phyloP scores from a whole-genome alignment of 495 filamentous ascomycete species.

The Talaromyces stipitatus region DNA sequence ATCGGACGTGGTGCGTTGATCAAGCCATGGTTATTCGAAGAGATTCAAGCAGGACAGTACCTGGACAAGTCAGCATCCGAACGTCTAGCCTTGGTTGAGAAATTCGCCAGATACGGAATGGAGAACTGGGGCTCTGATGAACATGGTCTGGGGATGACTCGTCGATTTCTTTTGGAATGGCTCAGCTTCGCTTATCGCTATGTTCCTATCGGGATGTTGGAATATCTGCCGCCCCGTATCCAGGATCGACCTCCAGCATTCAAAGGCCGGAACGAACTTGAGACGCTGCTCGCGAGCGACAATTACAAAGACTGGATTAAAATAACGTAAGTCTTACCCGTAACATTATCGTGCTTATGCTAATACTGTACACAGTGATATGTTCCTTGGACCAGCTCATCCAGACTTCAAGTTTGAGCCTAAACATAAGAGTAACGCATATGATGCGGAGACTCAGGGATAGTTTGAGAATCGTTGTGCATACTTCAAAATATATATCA shows the following conservation, averaged over 20 bases:
- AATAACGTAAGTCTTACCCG: slow-evolving; percentile 64
- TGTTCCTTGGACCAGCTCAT: slow-evolving; percentile 92
- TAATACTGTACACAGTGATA: slow-evolving; percentile 56
- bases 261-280: slow-evolving; percentile 77
- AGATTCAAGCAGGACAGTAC: slow-evolving; percentile 86
- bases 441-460: slow-evolving; percentile 56
- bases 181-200: slow-evolving; percentile 87
- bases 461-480: too few relatives aligned
- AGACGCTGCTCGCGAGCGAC: slow-evolving; percentile 79
- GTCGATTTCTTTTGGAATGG: slow-evolving; percentile 91
- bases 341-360: slow-evolving; percentile 8
- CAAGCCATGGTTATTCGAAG: slow-evolving; percentile 97
- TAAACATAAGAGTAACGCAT: slow-evolving; percentile 95
- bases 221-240: slow-evolving; percentile 75
- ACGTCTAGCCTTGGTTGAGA: slow-evolving; percentile 75
- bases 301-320: slow-evolving; percentile 98
- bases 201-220: slow-evolving; percentile 80
- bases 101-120: slow-evolving; percentile 82
- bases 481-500: too few relatives aligned
- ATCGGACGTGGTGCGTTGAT: slow-evolving; percentile 83
- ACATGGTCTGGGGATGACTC: slow-evolving; percentile 78
- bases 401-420: slow-evolving; percentile 88
- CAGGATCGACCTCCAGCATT: slow-evolving; percentile 83
- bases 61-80: slow-evolving; percentile 88
- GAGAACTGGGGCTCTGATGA: slow-evolving; percentile 95